Percentiles rank a stretch among this genome's conserved stretches.
phyloP scores from a whole-genome alignment of 2,329 filamentous ascomycete species.

The Exserohilum turcica region DNA sequence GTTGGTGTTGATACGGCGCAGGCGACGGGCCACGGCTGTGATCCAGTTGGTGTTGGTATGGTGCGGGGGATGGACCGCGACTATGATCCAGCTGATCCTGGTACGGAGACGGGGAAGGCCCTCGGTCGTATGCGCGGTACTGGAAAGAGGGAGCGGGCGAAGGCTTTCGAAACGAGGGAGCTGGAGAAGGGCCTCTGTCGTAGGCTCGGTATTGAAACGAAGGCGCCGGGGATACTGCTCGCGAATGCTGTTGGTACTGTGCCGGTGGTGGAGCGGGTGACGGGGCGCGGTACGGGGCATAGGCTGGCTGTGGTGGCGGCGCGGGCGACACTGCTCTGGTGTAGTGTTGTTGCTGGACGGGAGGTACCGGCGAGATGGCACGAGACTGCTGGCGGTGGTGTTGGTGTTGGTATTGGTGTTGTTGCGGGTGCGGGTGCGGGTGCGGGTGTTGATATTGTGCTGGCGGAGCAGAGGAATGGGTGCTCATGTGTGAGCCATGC shows the following conservation, averaged over 20 bases:
- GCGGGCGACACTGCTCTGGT: slow-evolving; percentile 36
- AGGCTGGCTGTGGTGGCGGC: slow-evolving; percentile 30
- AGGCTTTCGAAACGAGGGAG: slow-evolving; percentile 35
- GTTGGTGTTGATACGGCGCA: slow-evolving; percentile 32
- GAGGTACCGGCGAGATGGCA: slow-evolving; percentile 37
- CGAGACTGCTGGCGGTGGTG: slow-evolving; percentile 16
- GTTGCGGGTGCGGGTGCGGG: slow-evolving; percentile 22
- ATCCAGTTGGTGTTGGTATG: slow-evolving; percentile 42
- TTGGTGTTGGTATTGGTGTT: slow-evolving; percentile 26
- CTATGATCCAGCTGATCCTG: slow-evolving; percentile 30
- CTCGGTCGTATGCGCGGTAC: slow-evolving; percentile 46
- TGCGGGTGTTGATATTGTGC: slow-evolving; percentile 18
- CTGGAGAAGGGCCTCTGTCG: slow-evolving; percentile 38
- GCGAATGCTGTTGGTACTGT: slow-evolving; percentile 35
- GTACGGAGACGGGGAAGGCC: slow-evolving; percentile 49
- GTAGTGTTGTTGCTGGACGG: slow-evolving; percentile 30
- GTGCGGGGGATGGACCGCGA: slow-evolving; percentile 39
- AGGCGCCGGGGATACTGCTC: slow-evolving; percentile 40
- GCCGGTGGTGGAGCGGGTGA: slow-evolving; percentile 25
- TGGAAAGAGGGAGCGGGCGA: slow-evolving; percentile 43
- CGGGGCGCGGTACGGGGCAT: slow-evolving; percentile 29
- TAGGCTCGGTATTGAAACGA: slow-evolving; percentile 30
- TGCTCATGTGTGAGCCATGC: slow-evolving; percentile 29
- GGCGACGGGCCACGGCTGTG: slow-evolving; percentile 51
- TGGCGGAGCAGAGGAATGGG: slow-evolving; percentile 37